These are phyloP conservation scores for Colletotrichum graminicola DNA, from an alignment of 2,329 filamentous ascomycete species.

Conservation along the genomic window DNA sequence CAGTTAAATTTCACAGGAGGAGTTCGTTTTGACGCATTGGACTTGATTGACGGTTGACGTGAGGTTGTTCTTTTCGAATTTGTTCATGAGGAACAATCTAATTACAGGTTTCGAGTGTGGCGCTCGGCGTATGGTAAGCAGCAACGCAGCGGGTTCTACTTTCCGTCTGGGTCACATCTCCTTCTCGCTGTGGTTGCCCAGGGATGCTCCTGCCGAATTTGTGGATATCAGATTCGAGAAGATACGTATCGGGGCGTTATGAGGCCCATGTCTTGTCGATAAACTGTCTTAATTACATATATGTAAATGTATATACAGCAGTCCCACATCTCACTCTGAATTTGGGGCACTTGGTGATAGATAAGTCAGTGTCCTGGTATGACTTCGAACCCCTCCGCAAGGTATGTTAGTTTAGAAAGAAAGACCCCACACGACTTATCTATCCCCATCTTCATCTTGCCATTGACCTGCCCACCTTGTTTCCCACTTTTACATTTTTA, in stretches of 20 bases:
- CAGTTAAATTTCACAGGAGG: too few relatives aligned
- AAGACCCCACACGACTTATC: slow-evolving; percentile 32
- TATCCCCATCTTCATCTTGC: not conserved
- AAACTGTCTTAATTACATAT: not conserved
- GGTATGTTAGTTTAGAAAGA: not conserved
- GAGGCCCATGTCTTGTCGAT: not conserved
- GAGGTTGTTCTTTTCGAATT: not conserved
- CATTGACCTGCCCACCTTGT: slow-evolving; percentile 3
- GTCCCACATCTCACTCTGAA: not conserved
- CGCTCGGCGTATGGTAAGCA: not conserved
- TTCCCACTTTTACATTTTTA: slow-evolving; percentile 1
- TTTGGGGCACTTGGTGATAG: not conserved
- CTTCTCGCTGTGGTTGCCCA: slow-evolving; percentile 4
- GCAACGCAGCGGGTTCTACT: not conserved
- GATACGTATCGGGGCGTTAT: not conserved
- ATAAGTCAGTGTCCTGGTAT: not conserved
- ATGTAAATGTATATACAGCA: not conserved
- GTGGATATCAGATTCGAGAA: not conserved
- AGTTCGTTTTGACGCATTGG: not conserved
- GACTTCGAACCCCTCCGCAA: slow-evolving; percentile 7
- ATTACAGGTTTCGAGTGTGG: not conserved
- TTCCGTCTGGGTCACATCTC: not conserved
- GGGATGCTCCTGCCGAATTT: not conserved
- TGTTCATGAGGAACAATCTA: not conserved
- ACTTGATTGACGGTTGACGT: not conserved